Base-by-base conservation (phyloP, 768 basidiomycete species). In the Neoboletus magnificus region DNA sequence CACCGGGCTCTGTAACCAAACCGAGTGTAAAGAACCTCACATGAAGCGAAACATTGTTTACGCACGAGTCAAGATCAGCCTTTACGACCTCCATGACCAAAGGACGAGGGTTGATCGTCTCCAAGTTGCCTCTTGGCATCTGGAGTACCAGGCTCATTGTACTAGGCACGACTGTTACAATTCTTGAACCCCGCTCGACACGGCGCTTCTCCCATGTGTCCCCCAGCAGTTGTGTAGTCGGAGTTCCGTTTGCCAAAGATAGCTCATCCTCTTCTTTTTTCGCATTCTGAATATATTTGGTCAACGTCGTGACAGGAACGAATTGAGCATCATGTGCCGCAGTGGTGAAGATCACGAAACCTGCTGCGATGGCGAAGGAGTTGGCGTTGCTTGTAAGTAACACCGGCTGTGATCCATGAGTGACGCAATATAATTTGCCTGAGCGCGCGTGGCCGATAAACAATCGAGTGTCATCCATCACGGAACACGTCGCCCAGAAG, bases 41-140 rank as follows among this genome's bases (percentile, higher is more conserved):
- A 16, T 18, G 18, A 55, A 49, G 20, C n/a, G 40, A 52, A 30
- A 32, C 1, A 27, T 18, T 39, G 25, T 45, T 27, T 39, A 60
- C 54, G 35, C 35, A 79, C 94, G 71, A 75, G 36, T 87, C 79
- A 7, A 98, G 74, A 66, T 95, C 89, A 50, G 82, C 77, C 48
- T 82, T 81, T 1, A 98, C 86, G 6, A 92, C 86, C 53, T 86
- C 81, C 77, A 97, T 84, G 18, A 98, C 94, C 62, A 99, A 72
- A 13, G 95, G 90, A 41, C 97, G 78, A 4, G 97, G 97, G 63
- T 89, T 92, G 50, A 99, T 86, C 1, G 93, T 98, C 75, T 99
- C 97, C 57, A 99, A 67, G 71, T 98, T 98, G 1, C 97, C 97
- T 60, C 97, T 76, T 0, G 96, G 97, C 96, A 98, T 98, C 73